Conservation (phyloP, 352 stramenopile species). For the Plasmopara viticola region DNA sequence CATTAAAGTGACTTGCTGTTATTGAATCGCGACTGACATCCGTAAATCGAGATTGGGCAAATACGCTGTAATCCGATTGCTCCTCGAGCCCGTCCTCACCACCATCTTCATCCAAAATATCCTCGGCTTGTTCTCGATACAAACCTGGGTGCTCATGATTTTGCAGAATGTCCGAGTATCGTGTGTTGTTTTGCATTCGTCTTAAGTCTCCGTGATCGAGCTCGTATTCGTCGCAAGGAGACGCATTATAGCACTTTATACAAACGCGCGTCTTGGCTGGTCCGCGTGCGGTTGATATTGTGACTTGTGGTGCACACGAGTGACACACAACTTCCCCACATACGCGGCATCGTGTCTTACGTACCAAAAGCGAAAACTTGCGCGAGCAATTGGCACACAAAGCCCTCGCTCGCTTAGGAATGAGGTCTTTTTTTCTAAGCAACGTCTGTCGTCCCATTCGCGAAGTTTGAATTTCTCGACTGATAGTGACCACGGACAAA, state of each 20-base stretch:
- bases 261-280: constrained; percentile 55
- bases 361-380: constrained; percentile 65
- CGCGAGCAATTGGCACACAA: constrained; percentile 54
- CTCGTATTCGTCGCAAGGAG: constrained; percentile 29
- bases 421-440: constrained; percentile 56
- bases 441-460: constrained; percentile 51
- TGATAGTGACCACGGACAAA: constrained; percentile 55
- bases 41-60: constrained; percentile 50
- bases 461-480: constrained; percentile 53
- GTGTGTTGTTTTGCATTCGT: constrained; percentile 31
- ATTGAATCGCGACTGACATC: constrained; percentile 35
- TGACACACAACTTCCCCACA: constrained; percentile 75
- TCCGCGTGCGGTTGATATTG: constrained; percentile 28
- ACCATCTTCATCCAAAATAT: constrained; percentile 31
- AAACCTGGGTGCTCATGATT: constrained; percentile 21
- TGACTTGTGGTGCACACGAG: constrained; percentile 52
- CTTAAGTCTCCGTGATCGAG: constrained; percentile 11
- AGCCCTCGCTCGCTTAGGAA: constrained; percentile 54
- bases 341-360: constrained; percentile 64
- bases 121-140: constrained; percentile 23
- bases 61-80: constrained; percentile 48
- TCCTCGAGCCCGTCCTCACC: constrained; percentile 50
- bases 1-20: constrained; percentile 19
- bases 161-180: constrained; percentile 39
- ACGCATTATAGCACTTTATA: constrained; percentile 42